phyloP scores from a whole-genome alignment of 192 early-diverging fungal genomes.

The Coemansia brasiliensis region DNA sequence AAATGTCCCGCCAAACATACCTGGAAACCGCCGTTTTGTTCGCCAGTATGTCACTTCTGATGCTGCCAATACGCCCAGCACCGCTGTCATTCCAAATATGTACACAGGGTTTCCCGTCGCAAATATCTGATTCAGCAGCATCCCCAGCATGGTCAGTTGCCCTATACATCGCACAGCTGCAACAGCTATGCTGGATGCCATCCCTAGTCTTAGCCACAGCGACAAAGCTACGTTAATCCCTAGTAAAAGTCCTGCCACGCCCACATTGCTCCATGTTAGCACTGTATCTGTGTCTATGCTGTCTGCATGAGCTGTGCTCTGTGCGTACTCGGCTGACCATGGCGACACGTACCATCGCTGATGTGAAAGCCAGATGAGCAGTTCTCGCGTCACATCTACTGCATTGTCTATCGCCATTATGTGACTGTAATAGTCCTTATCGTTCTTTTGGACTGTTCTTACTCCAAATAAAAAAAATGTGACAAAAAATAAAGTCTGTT shows the following conservation, averaged over 20 bases:
- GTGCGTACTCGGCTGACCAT: not conserved
- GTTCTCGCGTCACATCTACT: not conserved
- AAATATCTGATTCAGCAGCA: constrained; percentile 70
- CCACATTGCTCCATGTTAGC: constrained; percentile 58
- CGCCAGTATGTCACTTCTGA: constrained; percentile 72
- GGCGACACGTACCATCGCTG: constrained; percentile 19
- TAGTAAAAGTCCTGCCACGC: constrained; percentile 64
- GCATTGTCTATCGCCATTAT: constrained; percentile 5
- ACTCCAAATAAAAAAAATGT: not conserved
- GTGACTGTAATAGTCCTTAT: not conserved
- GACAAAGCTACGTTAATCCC: constrained; percentile 62
- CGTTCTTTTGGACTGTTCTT: not conserved
- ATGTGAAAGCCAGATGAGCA: constrained; percentile 10
- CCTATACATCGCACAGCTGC: constrained; percentile 70
- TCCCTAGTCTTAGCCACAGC: constrained; percentile 62
- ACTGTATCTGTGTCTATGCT: not conserved
- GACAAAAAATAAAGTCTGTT: not conserved
- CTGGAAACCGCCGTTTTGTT: constrained; percentile 66
- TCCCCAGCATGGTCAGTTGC: constrained; percentile 75
- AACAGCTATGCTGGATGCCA: constrained; percentile 67
- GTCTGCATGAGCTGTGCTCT: not conserved
- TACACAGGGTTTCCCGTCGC: constrained; percentile 59
- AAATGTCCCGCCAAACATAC: constrained; percentile 65
- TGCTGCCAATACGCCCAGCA: constrained; percentile 63
- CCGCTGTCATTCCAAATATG: constrained; percentile 60